phyloP scores from a whole-genome alignment of 2,329 filamentous ascomycete genomes.

The Aspergillus eucalypticola region DNA sequence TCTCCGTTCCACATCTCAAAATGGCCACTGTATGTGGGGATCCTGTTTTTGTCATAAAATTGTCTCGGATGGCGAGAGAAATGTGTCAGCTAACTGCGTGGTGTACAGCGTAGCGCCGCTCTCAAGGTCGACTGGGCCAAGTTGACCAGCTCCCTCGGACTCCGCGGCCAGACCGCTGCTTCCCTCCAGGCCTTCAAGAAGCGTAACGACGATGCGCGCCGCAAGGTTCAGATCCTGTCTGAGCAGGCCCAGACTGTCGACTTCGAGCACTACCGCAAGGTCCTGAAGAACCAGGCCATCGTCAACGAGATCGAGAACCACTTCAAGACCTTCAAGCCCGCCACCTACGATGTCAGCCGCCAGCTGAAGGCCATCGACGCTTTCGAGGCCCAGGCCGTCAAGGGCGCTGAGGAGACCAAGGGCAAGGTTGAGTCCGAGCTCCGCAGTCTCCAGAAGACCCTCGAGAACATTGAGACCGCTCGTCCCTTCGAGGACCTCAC shows the following conservation, averaged over 20 bases:
- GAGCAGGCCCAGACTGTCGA: constrained; percentile 86
- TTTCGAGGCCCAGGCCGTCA: constrained; percentile 94
- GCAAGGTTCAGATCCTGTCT: constrained; percentile 80
- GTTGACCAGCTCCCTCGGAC: constrained; percentile 88
- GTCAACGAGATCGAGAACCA: constrained; percentile 97
- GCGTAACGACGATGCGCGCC: constrained; percentile 97
- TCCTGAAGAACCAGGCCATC: constrained; percentile 94
- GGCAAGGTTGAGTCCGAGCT: constrained; percentile 92
- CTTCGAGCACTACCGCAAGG: constrained; percentile 86
- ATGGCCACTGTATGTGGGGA: constrained; percentile 45
- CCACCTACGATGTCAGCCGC: constrained; percentile 85
- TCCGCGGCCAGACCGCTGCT: constrained; percentile 89
- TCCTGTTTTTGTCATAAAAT: not conserved
- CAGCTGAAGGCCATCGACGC: constrained; percentile 98
- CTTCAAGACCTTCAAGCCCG: constrained; percentile 87
- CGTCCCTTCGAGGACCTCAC: constrained; percentile 96
- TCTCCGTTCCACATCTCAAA: constrained; percentile 35
- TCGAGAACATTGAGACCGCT: constrained; percentile 96
- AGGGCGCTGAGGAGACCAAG: constrained; percentile 97
- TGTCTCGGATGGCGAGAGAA: not conserved
- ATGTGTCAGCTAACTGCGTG: constrained; percentile 25
- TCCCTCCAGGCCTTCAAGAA: constrained; percentile 98
- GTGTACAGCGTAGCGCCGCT: constrained; percentile 84
- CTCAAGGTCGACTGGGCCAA: constrained; percentile 99
- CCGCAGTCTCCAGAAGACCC: constrained; percentile 87